phyloP scores from a whole-genome alignment of 352 stramenopile species.

The Globisporangium lucens region DNA sequence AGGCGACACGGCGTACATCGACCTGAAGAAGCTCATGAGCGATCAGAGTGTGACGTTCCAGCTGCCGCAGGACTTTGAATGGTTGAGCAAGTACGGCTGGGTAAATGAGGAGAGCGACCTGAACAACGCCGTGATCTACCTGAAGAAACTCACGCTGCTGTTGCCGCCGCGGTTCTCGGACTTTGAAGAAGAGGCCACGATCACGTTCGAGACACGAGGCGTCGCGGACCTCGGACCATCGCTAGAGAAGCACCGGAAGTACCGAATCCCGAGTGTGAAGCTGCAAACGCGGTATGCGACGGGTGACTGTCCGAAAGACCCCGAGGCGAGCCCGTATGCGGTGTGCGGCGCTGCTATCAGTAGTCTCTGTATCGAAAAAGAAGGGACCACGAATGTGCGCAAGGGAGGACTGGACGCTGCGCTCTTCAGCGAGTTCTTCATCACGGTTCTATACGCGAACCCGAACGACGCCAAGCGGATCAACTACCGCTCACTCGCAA shows the following conservation, averaged over 20 bases:
- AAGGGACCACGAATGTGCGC: not conserved
- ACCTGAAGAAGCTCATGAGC: conserved; percentile 4
- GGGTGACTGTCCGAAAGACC: not conserved
- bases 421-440: not conserved
- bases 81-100: conserved; percentile 6
- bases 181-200: not conserved
- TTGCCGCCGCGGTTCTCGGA: conserved; percentile 2
- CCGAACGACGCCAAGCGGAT: not conserved
- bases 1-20: not conserved
- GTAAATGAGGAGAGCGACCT: conserved; percentile 2
- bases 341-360: not conserved
- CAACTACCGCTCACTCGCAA: not conserved
- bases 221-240: not conserved
- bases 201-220: conserved; percentile 1
- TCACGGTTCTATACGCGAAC: not conserved
- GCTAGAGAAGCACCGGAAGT: not conserved
- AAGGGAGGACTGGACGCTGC: not conserved
- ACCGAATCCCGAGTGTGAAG: not conserved
- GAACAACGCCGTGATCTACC: not conserved
- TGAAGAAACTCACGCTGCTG: conserved; percentile 3
- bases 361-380: conserved; percentile 1
- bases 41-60: not conserved
- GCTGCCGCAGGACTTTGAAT: conserved; percentile 1
- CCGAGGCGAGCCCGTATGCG: not conserved
- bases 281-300: conserved; percentile 1